Evolutionary conservation across 306 rosid genomes (phyloP).

Genomic region (Rosa rugosa): DNA sequence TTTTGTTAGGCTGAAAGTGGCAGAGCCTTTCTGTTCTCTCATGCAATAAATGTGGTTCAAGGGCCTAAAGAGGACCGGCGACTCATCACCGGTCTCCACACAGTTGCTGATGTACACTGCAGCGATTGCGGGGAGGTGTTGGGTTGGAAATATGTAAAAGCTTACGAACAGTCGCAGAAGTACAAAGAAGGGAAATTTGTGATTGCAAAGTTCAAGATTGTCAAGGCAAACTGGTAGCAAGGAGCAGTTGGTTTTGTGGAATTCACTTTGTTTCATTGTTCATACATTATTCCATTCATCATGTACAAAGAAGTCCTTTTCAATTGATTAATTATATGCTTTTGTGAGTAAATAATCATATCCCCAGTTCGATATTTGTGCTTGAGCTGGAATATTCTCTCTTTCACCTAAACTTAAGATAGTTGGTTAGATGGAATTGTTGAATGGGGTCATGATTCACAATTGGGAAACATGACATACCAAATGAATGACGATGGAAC

Average conservation of each 20-base stretch:
- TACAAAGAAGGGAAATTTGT: constrained; percentile 71
- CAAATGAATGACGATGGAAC: not conserved
- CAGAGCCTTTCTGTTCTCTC: constrained; percentile 72
- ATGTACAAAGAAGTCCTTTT: not conserved
- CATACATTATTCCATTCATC: constrained; percentile 7
- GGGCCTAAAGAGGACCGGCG: constrained; percentile 50
- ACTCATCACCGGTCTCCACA: constrained; percentile 62
- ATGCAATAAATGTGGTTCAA: constrained; percentile 48
- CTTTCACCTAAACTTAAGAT: not conserved
- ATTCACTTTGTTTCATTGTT: not conserved
- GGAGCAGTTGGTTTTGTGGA: not conserved
- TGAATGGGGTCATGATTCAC: not conserved
- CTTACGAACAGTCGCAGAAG: constrained; percentile 58
- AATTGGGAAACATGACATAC: not conserved
- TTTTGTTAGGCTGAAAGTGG: constrained; percentile 51
- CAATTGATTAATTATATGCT: not conserved
- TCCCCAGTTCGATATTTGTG: not conserved
- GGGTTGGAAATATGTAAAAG: constrained; percentile 69
- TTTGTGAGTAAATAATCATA: not conserved
- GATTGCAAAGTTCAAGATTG: constrained; percentile 66
- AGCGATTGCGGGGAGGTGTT: constrained; percentile 53
- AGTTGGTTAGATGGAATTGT: not conserved
- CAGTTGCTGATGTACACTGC: constrained; percentile 59
- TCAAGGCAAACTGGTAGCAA: constrained; percentile 39
- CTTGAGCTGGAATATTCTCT: not conserved